Evolutionary conservation across 768 basidiomycete genomes (phyloP).

Genomic region (Hypsizygus marmoreus): DNA sequence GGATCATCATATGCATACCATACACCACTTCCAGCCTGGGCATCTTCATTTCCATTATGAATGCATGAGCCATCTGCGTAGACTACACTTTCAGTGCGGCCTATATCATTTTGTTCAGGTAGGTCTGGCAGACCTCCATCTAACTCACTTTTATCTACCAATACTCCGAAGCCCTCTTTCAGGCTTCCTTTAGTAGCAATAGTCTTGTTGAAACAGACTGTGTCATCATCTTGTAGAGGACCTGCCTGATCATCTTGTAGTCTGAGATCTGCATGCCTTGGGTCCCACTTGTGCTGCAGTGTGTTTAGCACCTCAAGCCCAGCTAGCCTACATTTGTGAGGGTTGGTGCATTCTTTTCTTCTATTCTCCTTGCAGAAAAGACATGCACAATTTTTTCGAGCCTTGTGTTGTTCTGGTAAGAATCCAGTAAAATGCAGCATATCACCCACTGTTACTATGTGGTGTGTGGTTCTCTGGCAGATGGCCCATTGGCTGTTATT

Average conservation of each 20-base stretch:
- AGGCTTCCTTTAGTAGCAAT: neutral
- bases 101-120: too few species aligned
- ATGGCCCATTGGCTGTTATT: too few species aligned
- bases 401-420: neutral
- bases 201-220: neutral
- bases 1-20: constrained; percentile 11
- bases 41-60: neutral
- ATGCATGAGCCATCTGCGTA: constrained; percentile 13
- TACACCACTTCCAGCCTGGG: constrained; percentile 17
- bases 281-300: constrained; percentile 23
- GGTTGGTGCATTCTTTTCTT: too few species aligned
- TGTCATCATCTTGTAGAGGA: neutral
- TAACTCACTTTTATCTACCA: too few species aligned
- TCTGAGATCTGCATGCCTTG: neutral
- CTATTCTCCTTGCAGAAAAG: too few species aligned
- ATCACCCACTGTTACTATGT: constrained; percentile 14
- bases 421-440: too few species aligned
- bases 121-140: too few species aligned
- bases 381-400: too few species aligned
- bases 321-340: constrained; percentile 14
- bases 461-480: too few species aligned
- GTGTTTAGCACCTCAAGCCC: constrained; percentile 16
- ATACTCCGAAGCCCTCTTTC: neutral
- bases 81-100: too few species aligned
- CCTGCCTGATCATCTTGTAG: neutral